phyloP scores from a whole-genome alignment of 495 filamentous ascomycete species.

The Neurospora tetrasperma region DNA sequence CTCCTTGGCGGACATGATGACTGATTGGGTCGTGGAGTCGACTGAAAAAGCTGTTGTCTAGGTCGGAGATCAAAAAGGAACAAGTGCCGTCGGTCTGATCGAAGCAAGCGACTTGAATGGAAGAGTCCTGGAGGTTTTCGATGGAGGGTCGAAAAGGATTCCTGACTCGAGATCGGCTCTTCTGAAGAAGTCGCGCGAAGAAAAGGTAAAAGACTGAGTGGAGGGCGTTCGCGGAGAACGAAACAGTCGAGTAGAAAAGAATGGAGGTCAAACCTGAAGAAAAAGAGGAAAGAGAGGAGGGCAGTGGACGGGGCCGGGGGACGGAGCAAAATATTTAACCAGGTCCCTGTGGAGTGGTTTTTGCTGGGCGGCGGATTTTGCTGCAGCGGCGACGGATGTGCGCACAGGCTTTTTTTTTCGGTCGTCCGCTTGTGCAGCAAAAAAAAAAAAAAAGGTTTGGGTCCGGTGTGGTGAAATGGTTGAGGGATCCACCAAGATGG shows the following conservation, averaged over 20 bases:
- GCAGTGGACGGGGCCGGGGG: constrained; percentile 7
- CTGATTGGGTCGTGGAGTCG: constrained; percentile 8
- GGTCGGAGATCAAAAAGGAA: constrained; percentile 12
- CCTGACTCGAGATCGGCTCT: constrained; percentile 27
- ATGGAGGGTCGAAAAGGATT: constrained; percentile 30
- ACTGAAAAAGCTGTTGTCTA: neutral
- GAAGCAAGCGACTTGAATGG: constrained; percentile 6
- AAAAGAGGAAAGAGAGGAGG: constrained; percentile 6
- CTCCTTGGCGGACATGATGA: constrained; percentile 28
- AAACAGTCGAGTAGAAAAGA: constrained; percentile 18
- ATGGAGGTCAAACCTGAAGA: constrained; percentile 16
- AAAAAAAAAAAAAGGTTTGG: constrained; percentile 5
- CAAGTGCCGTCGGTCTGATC: constrained; percentile 22
- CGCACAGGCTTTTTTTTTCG: constrained; percentile 12
- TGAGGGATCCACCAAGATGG: constrained; percentile 5
- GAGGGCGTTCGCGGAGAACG: constrained; percentile 19
- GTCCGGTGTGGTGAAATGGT: constrained; percentile 1
- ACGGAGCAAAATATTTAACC: constrained; percentile 18
- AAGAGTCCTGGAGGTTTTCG: constrained; percentile 27
- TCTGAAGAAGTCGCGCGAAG: constrained; percentile 17
- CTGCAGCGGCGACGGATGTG: constrained; percentile 3
- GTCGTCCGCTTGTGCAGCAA: neutral
- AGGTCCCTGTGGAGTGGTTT: constrained; percentile 1
- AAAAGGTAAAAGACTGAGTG: constrained; percentile 23
- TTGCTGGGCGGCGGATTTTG: neutral